These are phyloP conservation scores for Paramecium sexaurelia DNA, from an alignment of 73 alveolate species.

Conservation along the genomic window DNA sequence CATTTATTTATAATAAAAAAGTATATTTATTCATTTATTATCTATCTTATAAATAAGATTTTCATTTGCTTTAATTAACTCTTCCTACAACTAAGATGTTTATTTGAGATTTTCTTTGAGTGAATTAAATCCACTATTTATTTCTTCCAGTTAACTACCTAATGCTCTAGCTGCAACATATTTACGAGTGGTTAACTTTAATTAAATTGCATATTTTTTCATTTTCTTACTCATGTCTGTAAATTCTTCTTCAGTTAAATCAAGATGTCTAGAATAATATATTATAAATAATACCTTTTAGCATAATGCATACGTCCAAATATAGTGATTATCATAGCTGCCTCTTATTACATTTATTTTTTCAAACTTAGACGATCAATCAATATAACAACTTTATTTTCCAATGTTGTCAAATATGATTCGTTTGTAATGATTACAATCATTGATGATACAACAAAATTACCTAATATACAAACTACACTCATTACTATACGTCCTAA, in stretches of 20 bases:
- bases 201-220: conserved; percentile 18
- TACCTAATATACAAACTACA: conserved; percentile 95
- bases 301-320: conserved; percentile 57
- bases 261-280: not conserved
- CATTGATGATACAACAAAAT: conserved; percentile 90
- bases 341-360: conserved; percentile 55
- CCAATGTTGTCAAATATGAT: conserved; percentile 31
- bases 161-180: conserved; percentile 36
- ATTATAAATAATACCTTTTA: not conserved
- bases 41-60: conserved; percentile 16
- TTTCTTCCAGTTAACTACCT: conserved; percentile 38
- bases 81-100: not conserved
- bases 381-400: conserved; percentile 56
- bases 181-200: conserved; percentile 31
- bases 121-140: conserved; percentile 30
- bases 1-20: not conserved
- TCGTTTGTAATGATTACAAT: conserved; percentile 86
- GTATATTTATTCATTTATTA: not conserved
- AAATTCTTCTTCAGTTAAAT: not conserved
- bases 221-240: conserved; percentile 1
- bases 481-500: conserved; percentile 92
- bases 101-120: conserved; percentile 37
- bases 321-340: conserved; percentile 50
- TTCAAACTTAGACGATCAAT: conserved; percentile 56
- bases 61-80: not conserved